Conservation (phyloP, 1,284 basidiomycete genomes). For the Cutaneotrichosporon cyanovorans region DNA sequence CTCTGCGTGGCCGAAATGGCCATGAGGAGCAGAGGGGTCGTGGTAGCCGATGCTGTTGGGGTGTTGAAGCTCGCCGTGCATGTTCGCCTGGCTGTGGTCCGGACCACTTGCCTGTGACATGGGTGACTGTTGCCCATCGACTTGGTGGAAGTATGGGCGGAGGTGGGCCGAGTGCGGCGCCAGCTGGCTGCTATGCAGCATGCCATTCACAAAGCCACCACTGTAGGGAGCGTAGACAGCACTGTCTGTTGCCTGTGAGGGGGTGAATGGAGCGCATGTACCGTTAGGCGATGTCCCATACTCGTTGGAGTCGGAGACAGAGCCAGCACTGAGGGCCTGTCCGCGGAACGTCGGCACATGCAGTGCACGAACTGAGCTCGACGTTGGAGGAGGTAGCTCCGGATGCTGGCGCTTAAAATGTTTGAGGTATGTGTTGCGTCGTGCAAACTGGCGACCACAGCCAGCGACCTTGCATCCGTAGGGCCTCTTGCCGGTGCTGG, state of each 20-base stretch:
- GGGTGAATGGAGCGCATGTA: constrained; percentile 27
- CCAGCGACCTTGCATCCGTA: constrained; percentile 33
- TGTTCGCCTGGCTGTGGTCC: constrained; percentile 1
- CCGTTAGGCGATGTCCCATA: constrained; percentile 17
- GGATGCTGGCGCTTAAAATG: constrained; percentile 40
- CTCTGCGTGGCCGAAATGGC: constrained; percentile 1
- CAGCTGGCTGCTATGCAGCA: constrained; percentile 16
- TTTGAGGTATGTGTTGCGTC: constrained; percentile 39
- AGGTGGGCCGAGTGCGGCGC: constrained; percentile 3
- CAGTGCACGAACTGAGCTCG: constrained; percentile 17
- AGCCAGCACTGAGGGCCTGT: constrained; percentile 8
- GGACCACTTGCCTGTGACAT: not conserved
- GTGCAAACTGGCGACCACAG: constrained; percentile 35
- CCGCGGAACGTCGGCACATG: constrained; percentile 13
- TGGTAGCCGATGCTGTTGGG: constrained; percentile 2
- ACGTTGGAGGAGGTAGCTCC: constrained; percentile 28
- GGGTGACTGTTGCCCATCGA: constrained; percentile 6
- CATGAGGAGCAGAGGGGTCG: constrained; percentile 3
- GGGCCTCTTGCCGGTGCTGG: constrained; percentile 37
- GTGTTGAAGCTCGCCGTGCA: constrained; percentile 1
- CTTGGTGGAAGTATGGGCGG: constrained; percentile 15
- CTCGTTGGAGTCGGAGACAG: constrained; percentile 17
- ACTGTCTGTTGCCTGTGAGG: constrained; percentile 35
- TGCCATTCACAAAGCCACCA: constrained; percentile 25
- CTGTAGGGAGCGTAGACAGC: constrained; percentile 26